Conservation (phyloP, 257 asterid species). For the Solanum sitiens region DNA sequence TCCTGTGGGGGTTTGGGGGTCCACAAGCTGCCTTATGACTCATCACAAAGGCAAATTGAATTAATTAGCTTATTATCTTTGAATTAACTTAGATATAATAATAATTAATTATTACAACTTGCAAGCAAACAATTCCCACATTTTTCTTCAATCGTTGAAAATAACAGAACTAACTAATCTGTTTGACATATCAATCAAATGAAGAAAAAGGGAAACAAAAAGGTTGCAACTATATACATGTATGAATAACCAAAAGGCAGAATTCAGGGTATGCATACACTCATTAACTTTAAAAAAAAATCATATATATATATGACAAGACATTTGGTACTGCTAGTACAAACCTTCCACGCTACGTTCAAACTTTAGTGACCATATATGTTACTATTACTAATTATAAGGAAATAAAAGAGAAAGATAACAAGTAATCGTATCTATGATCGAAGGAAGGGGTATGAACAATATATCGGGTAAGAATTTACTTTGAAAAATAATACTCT, state of each 20-base stretch:
- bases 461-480: not conserved
- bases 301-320: no score
- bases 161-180: not conserved
- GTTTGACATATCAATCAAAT: not conserved
- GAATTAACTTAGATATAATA: not conserved
- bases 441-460: not conserved
- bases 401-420: not conserved
- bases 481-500: not conserved
- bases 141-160: not conserved
- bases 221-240: not conserved
- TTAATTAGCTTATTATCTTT: not conserved
- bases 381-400: not conserved
- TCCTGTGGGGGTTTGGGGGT: not conserved
- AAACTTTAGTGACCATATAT: not conserved
- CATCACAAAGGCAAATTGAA: not conserved
- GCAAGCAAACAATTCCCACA: not conserved
- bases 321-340: not conserved
- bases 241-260: no score
- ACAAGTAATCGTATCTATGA: not conserved
- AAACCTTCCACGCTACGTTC: not conserved
- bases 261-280: rapidly evolving
- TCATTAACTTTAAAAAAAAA: not conserved
- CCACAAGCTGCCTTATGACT: not conserved
- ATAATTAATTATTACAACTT: not conserved
- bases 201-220: not conserved